phyloP scores from a whole-genome alignment of 768 basidiomycete genomes.

The Mycena belliarum region DNA sequence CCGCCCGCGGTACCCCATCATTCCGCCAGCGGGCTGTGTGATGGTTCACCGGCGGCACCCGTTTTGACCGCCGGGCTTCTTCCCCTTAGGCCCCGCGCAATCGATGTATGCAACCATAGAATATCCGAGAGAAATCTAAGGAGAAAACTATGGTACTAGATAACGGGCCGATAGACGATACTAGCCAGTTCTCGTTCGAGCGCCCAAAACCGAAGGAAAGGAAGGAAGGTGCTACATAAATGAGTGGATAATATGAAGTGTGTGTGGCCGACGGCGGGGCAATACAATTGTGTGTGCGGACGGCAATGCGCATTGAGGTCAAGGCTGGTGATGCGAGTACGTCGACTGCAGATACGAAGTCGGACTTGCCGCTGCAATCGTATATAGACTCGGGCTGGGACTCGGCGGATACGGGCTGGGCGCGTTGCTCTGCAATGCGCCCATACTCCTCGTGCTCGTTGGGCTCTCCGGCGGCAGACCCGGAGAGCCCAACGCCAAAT shows the following conservation, averaged over 20 bases:
- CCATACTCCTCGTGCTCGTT: background rate
- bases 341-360: no score
- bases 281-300: conserved; percentile 11
- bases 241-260: conserved; percentile 5
- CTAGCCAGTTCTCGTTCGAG: background rate
- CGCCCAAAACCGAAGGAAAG: conserved; percentile 2
- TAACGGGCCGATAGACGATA: conserved; percentile 2
- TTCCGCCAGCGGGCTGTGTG: no score
- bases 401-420: background rate
- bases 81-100: no score
- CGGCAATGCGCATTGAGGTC: no score
- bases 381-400: no score
- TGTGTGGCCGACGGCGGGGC: background rate
- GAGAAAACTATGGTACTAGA: background rate
- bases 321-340: no score
- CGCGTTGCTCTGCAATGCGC: background rate
- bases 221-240: conserved; percentile 15
- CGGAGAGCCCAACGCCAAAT: no score
- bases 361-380: no score
- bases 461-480: conserved; percentile 1
- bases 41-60: no score
- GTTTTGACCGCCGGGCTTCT: no score
- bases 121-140: background rate
- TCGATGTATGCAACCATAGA: no score
- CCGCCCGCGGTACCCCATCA: no score